phyloP scores from a whole-genome alignment of 306 rosid genomes.

The Rosa lucieae region DNA sequence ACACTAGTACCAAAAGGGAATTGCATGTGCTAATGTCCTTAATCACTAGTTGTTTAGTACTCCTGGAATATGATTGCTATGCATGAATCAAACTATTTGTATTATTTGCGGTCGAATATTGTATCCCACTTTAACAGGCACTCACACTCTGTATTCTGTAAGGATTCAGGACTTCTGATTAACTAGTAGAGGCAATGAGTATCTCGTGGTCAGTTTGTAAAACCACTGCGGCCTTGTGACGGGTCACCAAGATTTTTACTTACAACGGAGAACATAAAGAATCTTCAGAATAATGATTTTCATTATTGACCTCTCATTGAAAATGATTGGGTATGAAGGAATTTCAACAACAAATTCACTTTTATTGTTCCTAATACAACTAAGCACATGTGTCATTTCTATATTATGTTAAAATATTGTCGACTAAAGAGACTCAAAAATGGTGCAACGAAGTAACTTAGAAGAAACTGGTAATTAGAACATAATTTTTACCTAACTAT shows the following conservation, averaged over 20 bases:
- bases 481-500: conserved; percentile 19
- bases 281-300: neutral
- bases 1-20: conserved; percentile 33
- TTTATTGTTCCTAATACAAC: no score
- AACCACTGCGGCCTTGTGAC: neutral
- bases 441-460: neutral
- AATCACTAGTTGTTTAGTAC: neutral
- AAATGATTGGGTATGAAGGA: neutral
- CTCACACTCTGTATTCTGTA: neutral
- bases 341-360: neutral
- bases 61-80: neutral
- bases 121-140: neutral
- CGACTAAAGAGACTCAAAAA: neutral
- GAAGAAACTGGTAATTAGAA: conserved; percentile 12
- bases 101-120: neutral
- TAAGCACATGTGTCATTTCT: no score
- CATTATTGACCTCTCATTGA: no score
- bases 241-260: no score
- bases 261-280: neutral
- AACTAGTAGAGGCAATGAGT: no score
- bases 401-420: neutral
- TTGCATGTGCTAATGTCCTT: conserved; percentile 55
- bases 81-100: neutral
- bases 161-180: neutral
- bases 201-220: neutral